These are phyloP conservation scores for Dryas octopetala DNA, from an alignment of 306 rosid species.

Conservation along the genomic window DNA sequence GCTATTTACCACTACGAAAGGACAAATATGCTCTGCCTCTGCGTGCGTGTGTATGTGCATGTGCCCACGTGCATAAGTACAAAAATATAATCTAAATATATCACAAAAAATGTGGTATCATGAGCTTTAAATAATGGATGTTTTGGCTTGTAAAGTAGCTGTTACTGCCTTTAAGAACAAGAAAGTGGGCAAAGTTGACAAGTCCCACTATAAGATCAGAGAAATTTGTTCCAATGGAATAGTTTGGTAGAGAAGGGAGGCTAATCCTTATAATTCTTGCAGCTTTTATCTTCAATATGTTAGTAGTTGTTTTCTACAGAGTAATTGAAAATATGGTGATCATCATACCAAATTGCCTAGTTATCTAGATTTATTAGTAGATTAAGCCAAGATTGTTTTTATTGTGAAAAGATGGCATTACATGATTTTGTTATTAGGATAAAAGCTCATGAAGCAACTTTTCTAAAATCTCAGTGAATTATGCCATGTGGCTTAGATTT, in stretches of 20 bases:
- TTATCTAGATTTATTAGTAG: too few relatives aligned
- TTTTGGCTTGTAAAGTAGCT: background rate
- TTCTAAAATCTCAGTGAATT: background rate
- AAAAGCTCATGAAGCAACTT: background rate
- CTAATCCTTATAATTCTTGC: too few relatives aligned
- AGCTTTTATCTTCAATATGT: too few relatives aligned
- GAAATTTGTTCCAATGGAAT: too few relatives aligned
- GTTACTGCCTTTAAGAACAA: too few relatives aligned
- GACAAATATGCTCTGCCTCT: background rate
- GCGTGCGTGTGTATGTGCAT: background rate
- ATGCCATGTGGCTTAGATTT: too few relatives aligned
- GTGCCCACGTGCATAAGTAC: background rate
- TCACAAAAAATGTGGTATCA: background rate
- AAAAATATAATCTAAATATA: too few relatives aligned
- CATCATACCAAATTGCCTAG: background rate
- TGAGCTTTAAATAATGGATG: background rate
- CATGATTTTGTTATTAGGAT: background rate
- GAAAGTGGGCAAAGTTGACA: too few relatives aligned
- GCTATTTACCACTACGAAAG: background rate
- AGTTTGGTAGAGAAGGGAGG: too few relatives aligned
- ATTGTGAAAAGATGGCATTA: too few relatives aligned
- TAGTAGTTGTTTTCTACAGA: background rate
- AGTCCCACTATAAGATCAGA: too few relatives aligned
- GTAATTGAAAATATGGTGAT: background rate
- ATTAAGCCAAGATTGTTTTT: too few relatives aligned